Percentiles rank a stretch among this genome's conserved stretches.
These are phyloP conservation scores for Magnaporthiopsis poae DNA, from an alignment of 2,329 filamentous ascomycete species.

Conservation along the genomic window DNA sequence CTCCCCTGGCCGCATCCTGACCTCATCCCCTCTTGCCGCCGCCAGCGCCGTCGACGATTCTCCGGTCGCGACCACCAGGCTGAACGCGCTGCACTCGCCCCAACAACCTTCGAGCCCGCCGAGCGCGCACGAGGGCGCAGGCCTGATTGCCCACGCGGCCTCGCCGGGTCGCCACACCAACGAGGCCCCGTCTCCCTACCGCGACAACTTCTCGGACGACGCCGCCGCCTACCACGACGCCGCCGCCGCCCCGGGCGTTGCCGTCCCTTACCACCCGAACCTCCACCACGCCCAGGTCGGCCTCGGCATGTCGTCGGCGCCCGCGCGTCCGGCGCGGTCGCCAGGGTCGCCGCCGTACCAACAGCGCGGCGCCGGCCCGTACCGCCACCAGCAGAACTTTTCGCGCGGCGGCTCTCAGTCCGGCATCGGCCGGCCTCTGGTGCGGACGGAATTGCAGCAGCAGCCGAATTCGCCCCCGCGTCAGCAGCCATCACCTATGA, in stretches of 20 bases:
- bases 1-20: not conserved
- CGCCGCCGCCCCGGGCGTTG: not conserved
- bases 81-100: constrained; percentile 9
- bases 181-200: constrained; percentile 1
- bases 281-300: not conserved
- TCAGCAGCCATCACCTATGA: not conserved
- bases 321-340: not conserved
- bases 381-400: not conserved
- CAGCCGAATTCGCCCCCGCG: not conserved
- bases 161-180: constrained; percentile 18
- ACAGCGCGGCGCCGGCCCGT: not conserved
- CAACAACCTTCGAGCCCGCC: constrained; percentile 1
- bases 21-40: not conserved
- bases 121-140: constrained; percentile 18
- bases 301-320: not conserved
- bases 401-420: not conserved
- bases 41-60: not conserved
- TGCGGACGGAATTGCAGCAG: not conserved
- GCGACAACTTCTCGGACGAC: constrained; percentile 9
- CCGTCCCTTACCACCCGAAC: not conserved
- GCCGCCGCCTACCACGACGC: not conserved
- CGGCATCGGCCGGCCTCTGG: not conserved
- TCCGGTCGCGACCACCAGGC: not conserved
- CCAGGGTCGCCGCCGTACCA: not conserved
- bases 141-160: constrained; percentile 25